Evolutionary conservation across 495 filamentous ascomycete genomes (phyloP), one percentile per base, ranked within the genome.

Genomic region (Pyrenula aspistea): DNA sequence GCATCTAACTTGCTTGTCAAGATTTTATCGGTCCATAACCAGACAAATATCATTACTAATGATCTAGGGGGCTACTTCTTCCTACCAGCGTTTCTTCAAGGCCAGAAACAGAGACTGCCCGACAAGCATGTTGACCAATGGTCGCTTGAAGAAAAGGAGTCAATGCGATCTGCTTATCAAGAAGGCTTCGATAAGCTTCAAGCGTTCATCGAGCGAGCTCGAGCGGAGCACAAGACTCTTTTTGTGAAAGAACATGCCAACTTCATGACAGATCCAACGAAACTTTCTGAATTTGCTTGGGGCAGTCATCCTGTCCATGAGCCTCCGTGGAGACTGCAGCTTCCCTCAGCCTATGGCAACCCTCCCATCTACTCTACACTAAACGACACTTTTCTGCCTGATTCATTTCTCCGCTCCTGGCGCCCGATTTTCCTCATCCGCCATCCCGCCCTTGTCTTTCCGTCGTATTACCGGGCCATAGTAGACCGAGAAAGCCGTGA

Each of bases 1-100:
- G 73, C 73, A 1, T 73, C 71, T 12, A 74, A 76, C 57, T 61
- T 74, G 15, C 60, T 76, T 2, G 31, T 71, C 20, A 67, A 65
- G 49, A 62, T 76, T 8, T 58, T 76, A 8, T 64, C 68, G 24
- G 59, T 76, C 15, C 55, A 63, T 0, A 60, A 72, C 10, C 74
- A 76, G 55, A 65, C 65, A 1, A 51, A 67, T n/a, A 49, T 63
- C 4, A 21, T 63, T 24, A 59, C 62, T 24, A 69, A 55, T 47
- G 51, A 58, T 1, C 58, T 58, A n/a, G 68, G 67, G 12, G 74
- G 74, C 15, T 77, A 77, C 53, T 75, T 71, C 56, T 73, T 75
- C 55, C 57, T 62, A 24, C 20, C 55, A 0, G 58, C 62, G 22
- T 63, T 66, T 47, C 8, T 58, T 0, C 12, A 25, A 0, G 57